These are phyloP conservation scores for Coleophoma cylindrospora DNA, from an alignment of 2,329 filamentous ascomycete species.

Conservation along the genomic window DNA sequence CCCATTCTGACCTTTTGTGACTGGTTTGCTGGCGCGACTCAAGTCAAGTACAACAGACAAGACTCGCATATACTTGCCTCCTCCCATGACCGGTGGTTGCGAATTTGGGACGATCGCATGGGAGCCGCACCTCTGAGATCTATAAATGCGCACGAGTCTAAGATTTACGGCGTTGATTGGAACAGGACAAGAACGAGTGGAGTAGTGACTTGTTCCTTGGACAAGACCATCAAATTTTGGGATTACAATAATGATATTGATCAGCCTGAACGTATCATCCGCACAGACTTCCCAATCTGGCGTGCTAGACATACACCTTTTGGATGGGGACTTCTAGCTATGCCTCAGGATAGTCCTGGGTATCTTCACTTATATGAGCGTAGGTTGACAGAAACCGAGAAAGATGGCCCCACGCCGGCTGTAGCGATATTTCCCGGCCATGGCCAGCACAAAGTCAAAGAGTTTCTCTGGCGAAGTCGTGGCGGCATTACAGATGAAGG, in stretches of 20 bases:
- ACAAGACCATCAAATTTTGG: conserved; percentile 93
- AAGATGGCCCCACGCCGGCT: conserved; percentile 40
- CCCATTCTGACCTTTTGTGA: conserved; percentile 81
- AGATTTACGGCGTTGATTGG: conserved; percentile 96
- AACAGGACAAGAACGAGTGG: conserved; percentile 69
- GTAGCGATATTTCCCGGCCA: conserved; percentile 57
- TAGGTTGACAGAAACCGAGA: conserved; percentile 38
- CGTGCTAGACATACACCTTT: conserved; percentile 89
- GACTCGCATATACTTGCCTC: conserved; percentile 84
- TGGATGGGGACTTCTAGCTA: conserved; percentile 77
- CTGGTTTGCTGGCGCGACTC: conserved; percentile 89
- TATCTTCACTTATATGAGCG: conserved; percentile 81
- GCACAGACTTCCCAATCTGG: conserved; percentile 84
- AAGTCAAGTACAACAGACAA: conserved; percentile 92
- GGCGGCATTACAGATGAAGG: conserved; percentile 60
- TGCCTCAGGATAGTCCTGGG: conserved; percentile 86
- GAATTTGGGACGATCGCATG: conserved; percentile 86
- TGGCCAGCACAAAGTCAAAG: conserved; percentile 67
- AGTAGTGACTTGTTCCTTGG: conserved; percentile 82
- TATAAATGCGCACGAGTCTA: conserved; percentile 83
- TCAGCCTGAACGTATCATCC: conserved; percentile 69
- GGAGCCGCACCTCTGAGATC: conserved; percentile 74
- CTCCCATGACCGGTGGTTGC: conserved; percentile 80
- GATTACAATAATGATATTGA: conserved; percentile 64
- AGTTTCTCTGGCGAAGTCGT: conserved; percentile 84